phyloP scores from a whole-genome alignment of 2,329 filamentous ascomycete species.

The Colletotrichum magnum region DNA sequence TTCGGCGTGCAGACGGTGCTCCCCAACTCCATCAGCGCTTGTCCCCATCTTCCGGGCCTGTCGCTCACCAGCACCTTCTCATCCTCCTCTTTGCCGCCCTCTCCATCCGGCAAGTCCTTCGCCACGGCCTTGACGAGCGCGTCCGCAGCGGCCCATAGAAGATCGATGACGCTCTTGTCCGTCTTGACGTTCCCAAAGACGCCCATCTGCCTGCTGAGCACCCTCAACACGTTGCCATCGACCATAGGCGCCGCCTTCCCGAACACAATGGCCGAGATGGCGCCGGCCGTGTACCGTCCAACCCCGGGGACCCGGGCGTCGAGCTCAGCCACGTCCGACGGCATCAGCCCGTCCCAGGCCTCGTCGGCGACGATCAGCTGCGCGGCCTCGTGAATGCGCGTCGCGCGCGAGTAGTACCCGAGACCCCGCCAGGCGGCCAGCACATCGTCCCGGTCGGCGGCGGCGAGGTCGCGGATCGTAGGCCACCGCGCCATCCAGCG shows the following conservation, averaged over 20 bases:
- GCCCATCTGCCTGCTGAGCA: constrained; percentile 72
- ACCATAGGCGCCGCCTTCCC: constrained; percentile 72
- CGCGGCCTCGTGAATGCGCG: constrained; percentile 70
- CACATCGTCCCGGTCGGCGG: constrained; percentile 68
- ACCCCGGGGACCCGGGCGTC: constrained; percentile 70
- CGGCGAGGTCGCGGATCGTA: constrained; percentile 68
- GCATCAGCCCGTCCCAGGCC: constrained; percentile 62
- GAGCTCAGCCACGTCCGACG: constrained; percentile 60
- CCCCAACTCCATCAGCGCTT: constrained; percentile 76
- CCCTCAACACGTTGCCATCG: constrained; percentile 74
- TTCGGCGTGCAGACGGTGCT: constrained; percentile 74
- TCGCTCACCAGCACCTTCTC: constrained; percentile 56
- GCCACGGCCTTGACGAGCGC: constrained; percentile 68
- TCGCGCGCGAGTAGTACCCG: constrained; percentile 76
- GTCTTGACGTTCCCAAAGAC: constrained; percentile 70
- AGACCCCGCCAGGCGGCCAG: constrained; percentile 72
- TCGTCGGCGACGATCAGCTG: constrained; percentile 62
- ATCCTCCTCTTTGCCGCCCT: constrained; percentile 45
- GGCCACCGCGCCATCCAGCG: constrained; percentile 74
- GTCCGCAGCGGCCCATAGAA: constrained; percentile 72
- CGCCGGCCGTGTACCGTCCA: constrained; percentile 74
- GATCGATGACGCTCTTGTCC: constrained; percentile 65
- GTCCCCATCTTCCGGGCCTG: constrained; percentile 72
- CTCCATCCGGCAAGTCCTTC: constrained; percentile 39
- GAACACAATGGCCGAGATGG: constrained; percentile 74